Percentiles rank a stretch among this genome's conserved stretches.
Evolutionary conservation across 208 protist species (phyloP).

Genomic region (Naegleria gruberi): DNA sequence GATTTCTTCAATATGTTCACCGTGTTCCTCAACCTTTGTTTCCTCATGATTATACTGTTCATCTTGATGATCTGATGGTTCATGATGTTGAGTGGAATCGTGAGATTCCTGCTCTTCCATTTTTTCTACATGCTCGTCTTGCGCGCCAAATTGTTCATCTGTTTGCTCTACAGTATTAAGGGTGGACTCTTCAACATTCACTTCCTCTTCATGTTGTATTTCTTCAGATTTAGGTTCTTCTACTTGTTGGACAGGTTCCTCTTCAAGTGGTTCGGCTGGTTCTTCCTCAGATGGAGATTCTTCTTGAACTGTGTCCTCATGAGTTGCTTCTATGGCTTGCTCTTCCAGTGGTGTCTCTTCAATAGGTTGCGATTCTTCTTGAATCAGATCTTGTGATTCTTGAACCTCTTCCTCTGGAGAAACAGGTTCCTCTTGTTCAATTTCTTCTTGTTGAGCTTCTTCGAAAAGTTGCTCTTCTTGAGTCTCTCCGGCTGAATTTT

Average conservation of each 20-base stretch:
- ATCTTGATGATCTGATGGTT: too few relatives aligned
- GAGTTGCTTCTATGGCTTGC: background rate
- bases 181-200: too few relatives aligned
- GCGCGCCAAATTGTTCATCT: too few relatives aligned
- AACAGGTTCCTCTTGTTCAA: background rate
- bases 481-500: background rate
- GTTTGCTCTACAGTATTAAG: too few relatives aligned
- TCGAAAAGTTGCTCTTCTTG: background rate
- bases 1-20: too few relatives aligned
- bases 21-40: too few relatives aligned
- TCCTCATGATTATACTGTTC: too few relatives aligned
- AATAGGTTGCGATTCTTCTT: background rate
- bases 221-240: background rate
- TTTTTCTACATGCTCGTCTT: too few relatives aligned
- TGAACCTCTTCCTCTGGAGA: background rate
- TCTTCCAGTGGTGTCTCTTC: background rate
- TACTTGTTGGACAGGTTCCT: background rate
- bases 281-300: background rate
- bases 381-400: background rate
- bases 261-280: background rate
- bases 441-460: background rate
- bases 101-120: too few relatives aligned
- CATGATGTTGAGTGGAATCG: too few relatives aligned
- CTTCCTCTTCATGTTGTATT: background rate
- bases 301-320: background rate